phyloP scores from a whole-genome alignment of 148 eudicot genomes.

The Vaccinium myrtillus region DNA sequence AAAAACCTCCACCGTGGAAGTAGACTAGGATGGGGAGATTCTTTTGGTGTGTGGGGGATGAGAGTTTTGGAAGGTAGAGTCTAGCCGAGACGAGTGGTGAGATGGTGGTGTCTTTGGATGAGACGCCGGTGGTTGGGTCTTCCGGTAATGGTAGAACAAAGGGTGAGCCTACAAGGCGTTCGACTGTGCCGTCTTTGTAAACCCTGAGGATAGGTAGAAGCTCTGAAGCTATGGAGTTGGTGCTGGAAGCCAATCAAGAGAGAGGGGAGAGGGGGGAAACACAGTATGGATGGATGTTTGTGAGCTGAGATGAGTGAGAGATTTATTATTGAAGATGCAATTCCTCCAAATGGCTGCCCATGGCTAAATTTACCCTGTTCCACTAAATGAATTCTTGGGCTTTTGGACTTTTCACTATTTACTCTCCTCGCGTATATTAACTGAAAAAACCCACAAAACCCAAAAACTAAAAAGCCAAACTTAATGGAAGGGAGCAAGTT shows the following conservation, averaged over 20 bases:
- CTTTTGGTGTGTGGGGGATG: background rate
- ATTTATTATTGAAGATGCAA: background rate
- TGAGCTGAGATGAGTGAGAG: background rate
- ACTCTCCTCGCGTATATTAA: no score
- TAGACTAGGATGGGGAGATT: conserved; percentile 54
- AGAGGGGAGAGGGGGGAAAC: background rate
- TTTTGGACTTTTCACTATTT: no score
- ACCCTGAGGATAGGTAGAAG: conserved; percentile 34
- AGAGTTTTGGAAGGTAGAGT: conserved; percentile 37
- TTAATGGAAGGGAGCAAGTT: background rate
- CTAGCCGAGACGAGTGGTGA: conserved; percentile 34
- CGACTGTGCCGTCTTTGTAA: conserved; percentile 44
- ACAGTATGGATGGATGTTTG: background rate
- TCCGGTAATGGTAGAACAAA: conserved; percentile 30
- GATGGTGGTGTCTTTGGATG: conserved; percentile 44
- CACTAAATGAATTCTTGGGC: no score
- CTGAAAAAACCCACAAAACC: no score
- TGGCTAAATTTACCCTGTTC: background rate
- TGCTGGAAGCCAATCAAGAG: conserved; percentile 11
- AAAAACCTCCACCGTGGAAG: conserved; percentile 73
- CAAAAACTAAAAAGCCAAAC: no score
- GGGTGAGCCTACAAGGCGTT: conserved; percentile 26
- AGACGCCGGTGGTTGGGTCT: conserved; percentile 32
- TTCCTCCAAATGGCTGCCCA: background rate
- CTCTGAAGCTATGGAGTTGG: conserved; percentile 27